These are phyloP conservation scores for Starmerella gropengiesseri DNA, from an alignment of 805 yeast genomes.

Conservation along the genomic window DNA sequence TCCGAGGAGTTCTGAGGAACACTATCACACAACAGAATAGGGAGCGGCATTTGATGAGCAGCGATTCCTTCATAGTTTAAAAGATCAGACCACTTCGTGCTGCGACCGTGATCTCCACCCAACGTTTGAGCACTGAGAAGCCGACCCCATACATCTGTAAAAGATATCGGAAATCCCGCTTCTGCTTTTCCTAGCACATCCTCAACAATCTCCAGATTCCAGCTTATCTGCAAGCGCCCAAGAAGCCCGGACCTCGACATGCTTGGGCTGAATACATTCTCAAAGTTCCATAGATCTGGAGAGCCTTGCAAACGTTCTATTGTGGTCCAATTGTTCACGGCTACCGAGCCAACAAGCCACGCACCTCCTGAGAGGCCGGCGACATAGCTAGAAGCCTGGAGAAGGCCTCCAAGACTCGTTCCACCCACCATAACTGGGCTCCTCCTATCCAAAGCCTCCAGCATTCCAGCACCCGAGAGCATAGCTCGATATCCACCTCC, in stretches of 20 bases:
- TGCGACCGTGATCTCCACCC: conserved; percentile 49
- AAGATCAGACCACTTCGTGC: conserved; percentile 51
- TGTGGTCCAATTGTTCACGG: conserved; percentile 60
- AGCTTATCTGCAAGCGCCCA: conserved; percentile 36
- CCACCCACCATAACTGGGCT: conserved; percentile 34
- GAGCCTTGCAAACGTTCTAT: conserved; percentile 46
- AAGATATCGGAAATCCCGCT: conserved; percentile 58
- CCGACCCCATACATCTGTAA: conserved; percentile 79
- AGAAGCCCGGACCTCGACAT: conserved; percentile 49
- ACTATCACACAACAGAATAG: conserved; percentile 42
- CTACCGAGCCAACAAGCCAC: conserved; percentile 65
- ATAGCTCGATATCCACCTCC: conserved; percentile 93
- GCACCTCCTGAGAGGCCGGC: conserved; percentile 78
- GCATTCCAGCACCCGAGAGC: conserved; percentile 73
- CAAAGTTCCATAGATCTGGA: conserved; percentile 55
- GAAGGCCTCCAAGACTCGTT: conserved; percentile 58
- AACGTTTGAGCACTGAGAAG: conserved; percentile 64
- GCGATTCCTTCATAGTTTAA: conserved; percentile 44
- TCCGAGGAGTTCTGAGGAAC: conserved; percentile 44
- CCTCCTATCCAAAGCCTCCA: conserved; percentile 68
- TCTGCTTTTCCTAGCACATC: conserved; percentile 44
- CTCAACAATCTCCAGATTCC: conserved; percentile 33
- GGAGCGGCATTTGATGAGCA: conserved; percentile 65
- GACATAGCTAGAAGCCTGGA: conserved; percentile 60
- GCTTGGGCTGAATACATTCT: conserved; percentile 47